Conservation (phyloP, 108 stramenopile species). For the Fistulifera solaris region DNA sequence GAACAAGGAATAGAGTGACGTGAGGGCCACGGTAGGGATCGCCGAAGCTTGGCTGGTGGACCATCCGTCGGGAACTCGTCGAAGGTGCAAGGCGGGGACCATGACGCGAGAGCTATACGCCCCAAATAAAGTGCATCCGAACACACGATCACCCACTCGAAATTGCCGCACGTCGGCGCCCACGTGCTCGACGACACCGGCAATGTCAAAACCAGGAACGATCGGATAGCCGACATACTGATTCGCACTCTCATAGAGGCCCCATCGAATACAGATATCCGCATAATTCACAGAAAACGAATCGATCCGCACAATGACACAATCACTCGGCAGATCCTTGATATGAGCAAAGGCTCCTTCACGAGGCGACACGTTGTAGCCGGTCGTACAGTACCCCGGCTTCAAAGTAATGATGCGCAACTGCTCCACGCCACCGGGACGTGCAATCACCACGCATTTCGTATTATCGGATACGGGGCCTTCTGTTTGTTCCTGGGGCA, state of each 20-base stretch:
- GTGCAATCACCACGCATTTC: conserved; percentile 65
- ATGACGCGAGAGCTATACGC: conserved; percentile 64
- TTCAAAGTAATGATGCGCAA: conserved; percentile 52
- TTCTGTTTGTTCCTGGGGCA: conserved; percentile 19
- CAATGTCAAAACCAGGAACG: conserved; percentile 84
- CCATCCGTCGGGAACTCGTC: conserved; percentile 43
- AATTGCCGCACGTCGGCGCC: conserved; percentile 11
- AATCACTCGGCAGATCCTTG: conserved; percentile 25
- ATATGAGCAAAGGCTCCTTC: conserved; percentile 16
- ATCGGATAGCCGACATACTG: conserved; percentile 86
- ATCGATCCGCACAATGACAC: conserved; percentile 47
- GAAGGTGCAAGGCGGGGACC: conserved; percentile 65
- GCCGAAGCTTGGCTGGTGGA: conserved; percentile 57
- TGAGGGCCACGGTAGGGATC: conserved; percentile 75
- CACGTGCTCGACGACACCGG: conserved; percentile 53
- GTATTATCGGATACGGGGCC: conserved; percentile 20
- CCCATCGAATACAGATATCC: conserved; percentile 81
- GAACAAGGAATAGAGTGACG: conserved; percentile 71
- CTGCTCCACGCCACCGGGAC: conserved; percentile 77
- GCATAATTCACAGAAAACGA: conserved; percentile 80
- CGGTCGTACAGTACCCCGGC: conserved; percentile 50
- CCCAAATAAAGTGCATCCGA: conserved; percentile 81
- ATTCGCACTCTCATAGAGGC: conserved; percentile 80
- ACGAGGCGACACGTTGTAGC: conserved; percentile 61
- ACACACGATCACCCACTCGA: conserved; percentile 63